A percentile compares a stretch with the other conserved stretches of the same genome.
Evolutionary conservation across 805 yeast species (phyloP).

Genomic region (Saccharomycopsis guyanensis): DNA sequence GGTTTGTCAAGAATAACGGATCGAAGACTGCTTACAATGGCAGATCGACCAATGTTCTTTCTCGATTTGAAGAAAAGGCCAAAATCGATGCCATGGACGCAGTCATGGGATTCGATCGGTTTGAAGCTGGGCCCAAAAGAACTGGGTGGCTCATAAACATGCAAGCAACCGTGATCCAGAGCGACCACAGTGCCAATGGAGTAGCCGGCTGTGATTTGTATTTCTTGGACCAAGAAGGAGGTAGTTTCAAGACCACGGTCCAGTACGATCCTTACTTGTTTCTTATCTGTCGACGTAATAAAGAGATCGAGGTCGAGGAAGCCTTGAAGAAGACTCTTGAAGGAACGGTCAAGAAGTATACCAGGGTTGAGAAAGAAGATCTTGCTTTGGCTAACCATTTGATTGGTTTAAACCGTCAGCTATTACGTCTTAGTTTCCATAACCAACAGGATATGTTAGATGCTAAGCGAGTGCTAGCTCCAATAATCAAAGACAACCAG

Average conservation of each 20-base stretch:
- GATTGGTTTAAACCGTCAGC: slow-evolving; percentile 58
- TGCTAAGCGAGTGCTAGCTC: slow-evolving; percentile 63
- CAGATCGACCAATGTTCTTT: background rate
- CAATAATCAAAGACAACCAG: slow-evolving; percentile 64
- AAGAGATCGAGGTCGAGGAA: slow-evolving; percentile 79
- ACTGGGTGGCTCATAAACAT: slow-evolving; percentile 92
- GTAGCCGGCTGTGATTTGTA: slow-evolving; percentile 89
- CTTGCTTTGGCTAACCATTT: slow-evolving; percentile 78
- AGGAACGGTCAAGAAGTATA: slow-evolving; percentile 45
- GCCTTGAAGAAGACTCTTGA: slow-evolving; percentile 64
- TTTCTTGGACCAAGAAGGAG: slow-evolving; percentile 94
- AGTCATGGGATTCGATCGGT: slow-evolving; percentile 82
- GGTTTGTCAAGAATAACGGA: slow-evolving; percentile 38
- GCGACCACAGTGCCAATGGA: slow-evolving; percentile 50
- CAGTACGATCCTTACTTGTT: slow-evolving; percentile 85
- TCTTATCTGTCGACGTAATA: slow-evolving; percentile 43
- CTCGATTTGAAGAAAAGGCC: slow-evolving; percentile 22
- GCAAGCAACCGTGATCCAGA: slow-evolving; percentile 57
- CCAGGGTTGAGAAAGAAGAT: slow-evolving; percentile 67
- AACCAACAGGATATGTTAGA: slow-evolving; percentile 66
- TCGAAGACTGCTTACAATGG: slow-evolving; percentile 19
- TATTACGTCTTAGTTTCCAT: slow-evolving; percentile 65
- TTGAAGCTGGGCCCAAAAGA: slow-evolving; percentile 58
- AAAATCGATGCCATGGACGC: slow-evolving; percentile 65
- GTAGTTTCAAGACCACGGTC: slow-evolving; percentile 80